A percentile compares a stretch with the other conserved stretches of the same genome.
Conservation (phyloP, 495 filamentous ascomycete species). For the Xylaria intraflava region DNA sequence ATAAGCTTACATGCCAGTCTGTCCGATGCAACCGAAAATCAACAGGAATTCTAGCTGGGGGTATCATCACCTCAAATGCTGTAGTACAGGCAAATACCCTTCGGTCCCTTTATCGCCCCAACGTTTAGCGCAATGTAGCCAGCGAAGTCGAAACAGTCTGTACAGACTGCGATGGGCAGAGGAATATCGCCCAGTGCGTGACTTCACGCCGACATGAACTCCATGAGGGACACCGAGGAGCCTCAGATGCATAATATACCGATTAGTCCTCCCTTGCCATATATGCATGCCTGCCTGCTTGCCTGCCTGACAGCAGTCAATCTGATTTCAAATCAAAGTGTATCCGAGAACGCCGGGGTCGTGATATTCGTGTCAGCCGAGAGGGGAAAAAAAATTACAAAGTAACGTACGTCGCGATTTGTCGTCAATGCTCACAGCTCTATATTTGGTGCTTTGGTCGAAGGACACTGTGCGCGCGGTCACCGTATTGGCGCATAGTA, state of each 20-base stretch:
- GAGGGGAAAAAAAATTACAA: neutral
- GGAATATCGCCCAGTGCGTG: neutral
- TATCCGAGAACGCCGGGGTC: neutral
- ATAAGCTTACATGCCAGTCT: no score
- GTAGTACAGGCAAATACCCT: slow-evolving; percentile 1
- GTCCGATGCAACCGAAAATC: no score
- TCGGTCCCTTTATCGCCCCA: neutral
- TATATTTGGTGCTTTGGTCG: no score
- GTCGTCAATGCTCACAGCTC: neutral
- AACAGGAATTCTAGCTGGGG: neutral
- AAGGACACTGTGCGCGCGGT: no score
- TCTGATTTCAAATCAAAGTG: neutral
- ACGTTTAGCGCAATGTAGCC: neutral
- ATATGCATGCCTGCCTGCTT: neutral
- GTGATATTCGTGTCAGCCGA: neutral
- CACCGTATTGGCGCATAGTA: no score
- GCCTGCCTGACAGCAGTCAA: neutral
- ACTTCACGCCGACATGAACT: neutral
- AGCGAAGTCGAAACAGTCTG: neutral
- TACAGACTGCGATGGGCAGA: neutral
- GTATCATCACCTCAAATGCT: slow-evolving; percentile 1
- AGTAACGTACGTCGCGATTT: neutral
- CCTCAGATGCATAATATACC: slow-evolving; percentile 2
- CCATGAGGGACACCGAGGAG: neutral
- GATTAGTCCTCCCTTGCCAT: neutral